Base-by-base conservation (phyloP, 1,139 yeast species). In the Yamadazyma jaroonii region DNA sequence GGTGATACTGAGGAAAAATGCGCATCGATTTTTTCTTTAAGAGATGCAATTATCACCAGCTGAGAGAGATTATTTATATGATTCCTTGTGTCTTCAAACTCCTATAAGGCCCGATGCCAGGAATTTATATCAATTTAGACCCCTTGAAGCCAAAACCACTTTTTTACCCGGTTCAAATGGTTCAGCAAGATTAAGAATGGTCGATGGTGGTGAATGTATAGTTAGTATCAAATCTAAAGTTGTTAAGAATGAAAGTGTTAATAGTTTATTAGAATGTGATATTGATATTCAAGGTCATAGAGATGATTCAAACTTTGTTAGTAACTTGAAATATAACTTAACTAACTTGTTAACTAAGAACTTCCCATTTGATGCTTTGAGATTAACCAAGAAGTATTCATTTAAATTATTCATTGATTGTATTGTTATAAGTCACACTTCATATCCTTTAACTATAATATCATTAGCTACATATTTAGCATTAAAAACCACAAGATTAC, bases 121-220 rank as follows among this genome's bases (percentile, higher is more conserved):
- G 48, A 63, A 71, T 4, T 69, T 68, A 10, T 67, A 74, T 43
- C 96, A 89, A 58, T 85, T 84, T 56, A 74, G 97, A 45, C 96
- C 97, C 0, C 61, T 90, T 33, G 95, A 88, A 52, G 87, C 95
- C 6, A 80, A 79, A 22, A 81, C 89, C 5, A 81, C 84, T 38
- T 84, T 89, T 51, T 68, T 90, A 43, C 94, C 95, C 0, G 79
- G 83, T 32, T 84, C 96, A 7, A 87, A 90, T 62, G 98, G 98
- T 13, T 88, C 96, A 6, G 85, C 97, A 1, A 74, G 96, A 62
- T 79, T 90, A 26, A 73, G 90, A 50, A 74, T 88, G 27, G 76
- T 85, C 41, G 97, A 90, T 59, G 97, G 97, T 15, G 80, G 89
- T 49, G 97, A 90, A 59, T 88, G 96, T 54, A 82, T 90, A 34